Base-by-base conservation (phyloP, 2,329 filamentous ascomycete species). In the Fusarium oligoseptatum region DNA sequence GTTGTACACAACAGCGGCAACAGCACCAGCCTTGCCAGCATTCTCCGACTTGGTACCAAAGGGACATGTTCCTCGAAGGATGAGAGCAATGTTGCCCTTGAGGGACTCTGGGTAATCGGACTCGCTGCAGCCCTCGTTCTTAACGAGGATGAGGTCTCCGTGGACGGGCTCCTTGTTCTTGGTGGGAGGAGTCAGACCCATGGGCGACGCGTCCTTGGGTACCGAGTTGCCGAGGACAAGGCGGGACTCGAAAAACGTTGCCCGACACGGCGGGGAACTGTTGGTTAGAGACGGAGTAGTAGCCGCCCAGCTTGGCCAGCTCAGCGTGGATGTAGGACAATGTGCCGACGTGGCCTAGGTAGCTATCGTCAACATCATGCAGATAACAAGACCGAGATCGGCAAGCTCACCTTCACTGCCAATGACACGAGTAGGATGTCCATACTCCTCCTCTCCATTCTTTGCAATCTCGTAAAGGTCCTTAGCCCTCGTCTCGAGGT, bases 1-100 rank as follows among this genome's bases (percentile, higher is more conserved):
- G 85, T 96, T 95, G 84, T 94, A 95, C 60, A 97, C 87, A 15
- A 97, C 83, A 1, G 92, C 92, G 2, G 91, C 94, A 4, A 90
- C 82, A 6, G 94, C 94, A 22, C 93, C 93, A 1, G 92, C 92
- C 58, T 85, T 87, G 48, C 91, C 92, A 7, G 94, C 93, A 15
- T 89, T 84, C 63, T 87, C 87, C 2, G 92, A 92, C 84, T 97
- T 97, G 68, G 87, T 83, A 12, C 91, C 93, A 76, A 96, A 97
- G 9, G 90, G 76, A 79, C 94, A 97, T 2, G 83, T 86, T 63
- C 94, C 94, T 65, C 94, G 91, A 34, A 87, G 85, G 73, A 97
- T 88, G 41, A 97, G 86, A 11, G 92, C 93, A 68, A 97, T 92
- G 67, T 90, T 90, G 60, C 91, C 92, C 11, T 84, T 81, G 5